These are phyloP conservation scores for Phytophthora sp. DNA, from an alignment of 352 stramenopile species.

Conservation along the genomic window DNA sequence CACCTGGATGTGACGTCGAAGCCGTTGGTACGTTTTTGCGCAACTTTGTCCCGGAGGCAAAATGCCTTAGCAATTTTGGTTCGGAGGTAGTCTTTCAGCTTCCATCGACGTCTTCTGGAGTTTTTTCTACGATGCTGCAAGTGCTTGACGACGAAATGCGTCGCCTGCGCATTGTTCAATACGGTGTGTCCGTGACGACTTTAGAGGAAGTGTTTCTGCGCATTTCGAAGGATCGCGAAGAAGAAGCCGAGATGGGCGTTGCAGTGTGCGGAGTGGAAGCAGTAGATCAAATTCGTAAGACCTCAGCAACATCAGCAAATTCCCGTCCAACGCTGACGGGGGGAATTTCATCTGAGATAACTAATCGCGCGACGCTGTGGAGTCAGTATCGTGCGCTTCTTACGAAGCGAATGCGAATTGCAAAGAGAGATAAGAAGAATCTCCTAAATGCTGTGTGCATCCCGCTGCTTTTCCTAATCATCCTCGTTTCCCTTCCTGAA, in stretches of 20 bases:
- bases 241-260: slow-evolving; percentile 22
- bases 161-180: slow-evolving; percentile 79
- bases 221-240: slow-evolving; percentile 60
- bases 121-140: slow-evolving; percentile 94
- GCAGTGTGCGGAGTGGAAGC: slow-evolving; percentile 22
- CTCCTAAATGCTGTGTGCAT: slow-evolving; percentile 64
- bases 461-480: slow-evolving; percentile 63
- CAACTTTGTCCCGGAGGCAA: slow-evolving; percentile 67
- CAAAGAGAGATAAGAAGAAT: slow-evolving; percentile 69
- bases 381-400: slow-evolving; percentile 57
- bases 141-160: slow-evolving; percentile 64
- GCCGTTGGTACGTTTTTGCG: slow-evolving; percentile 43
- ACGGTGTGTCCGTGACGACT: slow-evolving; percentile 98
- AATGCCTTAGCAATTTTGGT: slow-evolving; percentile 91
- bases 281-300: slow-evolving; percentile 43
- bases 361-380: slow-evolving; percentile 34
- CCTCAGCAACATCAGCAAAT: slow-evolving; percentile 42
- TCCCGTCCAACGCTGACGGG: slow-evolving; percentile 26
- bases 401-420: slow-evolving; percentile 66
- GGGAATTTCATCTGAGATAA: slow-evolving; percentile 27
- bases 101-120: slow-evolving; percentile 70
- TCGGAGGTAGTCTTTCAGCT: slow-evolving; percentile 96
- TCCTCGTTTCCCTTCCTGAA: slow-evolving; percentile 54
- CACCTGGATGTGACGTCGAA: slow-evolving; percentile 38
- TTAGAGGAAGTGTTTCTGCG: slow-evolving; percentile 98